Conservation (phyloP, 2,329 filamentous ascomycete species). For the Colletotrichum sp. region DNA sequence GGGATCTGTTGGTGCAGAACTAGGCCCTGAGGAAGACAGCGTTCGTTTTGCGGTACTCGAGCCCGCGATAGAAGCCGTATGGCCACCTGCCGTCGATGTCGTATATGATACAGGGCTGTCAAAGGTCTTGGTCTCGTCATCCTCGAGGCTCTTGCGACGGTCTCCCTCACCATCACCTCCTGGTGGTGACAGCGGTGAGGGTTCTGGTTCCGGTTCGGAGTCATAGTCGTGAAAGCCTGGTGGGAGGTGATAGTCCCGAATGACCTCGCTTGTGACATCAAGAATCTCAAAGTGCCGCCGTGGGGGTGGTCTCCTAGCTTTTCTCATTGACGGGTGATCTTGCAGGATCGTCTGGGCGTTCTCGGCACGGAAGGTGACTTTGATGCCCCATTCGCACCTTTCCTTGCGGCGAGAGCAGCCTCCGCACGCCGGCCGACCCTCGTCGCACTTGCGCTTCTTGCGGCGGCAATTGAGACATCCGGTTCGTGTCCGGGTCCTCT, state of each 20-base stretch:
- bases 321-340: conserved; percentile 38
- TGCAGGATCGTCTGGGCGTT: conserved; percentile 37
- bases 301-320: conserved; percentile 26
- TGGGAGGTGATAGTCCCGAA: conserved; percentile 37
- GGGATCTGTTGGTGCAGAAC: not conserved
- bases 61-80: not conserved
- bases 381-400: conserved; percentile 41
- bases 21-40: not conserved
- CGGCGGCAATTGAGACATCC: conserved; percentile 43
- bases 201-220: conserved; percentile 3
- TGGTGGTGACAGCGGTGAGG: not conserved
- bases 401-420: conserved; percentile 36
- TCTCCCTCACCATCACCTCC: not conserved
- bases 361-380: conserved; percentile 40
- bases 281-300: conserved; percentile 38
- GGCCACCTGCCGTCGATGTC: conserved; percentile 3
- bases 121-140: not conserved
- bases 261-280: conserved; percentile 39
- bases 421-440: conserved; percentile 37
- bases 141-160: not conserved
- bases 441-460: conserved; percentile 44
- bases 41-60: not conserved
- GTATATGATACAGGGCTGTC: conserved; percentile 10
- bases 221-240: conserved; percentile 18
- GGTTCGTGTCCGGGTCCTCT: conserved; percentile 37